Conservation (phyloP, 352 stramenopile species). For the Phytophthora meadii region DNA sequence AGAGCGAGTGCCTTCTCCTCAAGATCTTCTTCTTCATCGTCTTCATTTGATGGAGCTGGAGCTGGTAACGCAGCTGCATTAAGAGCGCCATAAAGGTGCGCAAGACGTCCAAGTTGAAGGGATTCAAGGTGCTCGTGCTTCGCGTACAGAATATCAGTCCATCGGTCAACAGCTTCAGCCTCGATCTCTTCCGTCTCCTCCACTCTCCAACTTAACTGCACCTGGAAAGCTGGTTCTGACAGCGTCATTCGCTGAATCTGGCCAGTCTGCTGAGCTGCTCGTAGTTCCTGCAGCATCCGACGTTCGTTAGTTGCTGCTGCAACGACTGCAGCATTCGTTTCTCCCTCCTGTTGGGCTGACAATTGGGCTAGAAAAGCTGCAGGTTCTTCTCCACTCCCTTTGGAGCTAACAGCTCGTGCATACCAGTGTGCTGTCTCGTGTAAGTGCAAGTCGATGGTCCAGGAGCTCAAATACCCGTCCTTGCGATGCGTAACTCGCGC, state of each 20-base stretch:
- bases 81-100: conserved; percentile 62
- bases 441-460: conserved; percentile 65
- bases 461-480: conserved; percentile 68
- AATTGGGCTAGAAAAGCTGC: conserved; percentile 7
- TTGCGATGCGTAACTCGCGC: conserved; percentile 43
- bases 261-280: conserved; percentile 56
- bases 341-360: conserved; percentile 20
- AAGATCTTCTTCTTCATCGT: conserved; percentile 19
- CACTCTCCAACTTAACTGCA: conserved; percentile 49
- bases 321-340: conserved; percentile 27
- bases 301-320: conserved; percentile 45
- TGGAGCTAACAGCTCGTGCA: conserved; percentile 8
- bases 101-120: conserved; percentile 66
- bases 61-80: conserved; percentile 42
- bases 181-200: conserved; percentile 8
- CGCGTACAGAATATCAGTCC: conserved; percentile 55
- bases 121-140: conserved; percentile 68
- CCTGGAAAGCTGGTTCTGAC: conserved; percentile 55
- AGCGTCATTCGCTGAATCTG: conserved; percentile 67
- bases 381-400: conserved; percentile 5
- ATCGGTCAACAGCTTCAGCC: conserved; percentile 32
- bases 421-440: conserved; percentile 58
- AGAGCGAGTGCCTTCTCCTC: conserved; percentile 45
- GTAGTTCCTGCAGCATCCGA: conserved; percentile 59
- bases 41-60: conserved; percentile 11